Conservation (phyloP, 768 basidiomycete genomes). For the Trichaptum fuscoviolaceum region DNA sequence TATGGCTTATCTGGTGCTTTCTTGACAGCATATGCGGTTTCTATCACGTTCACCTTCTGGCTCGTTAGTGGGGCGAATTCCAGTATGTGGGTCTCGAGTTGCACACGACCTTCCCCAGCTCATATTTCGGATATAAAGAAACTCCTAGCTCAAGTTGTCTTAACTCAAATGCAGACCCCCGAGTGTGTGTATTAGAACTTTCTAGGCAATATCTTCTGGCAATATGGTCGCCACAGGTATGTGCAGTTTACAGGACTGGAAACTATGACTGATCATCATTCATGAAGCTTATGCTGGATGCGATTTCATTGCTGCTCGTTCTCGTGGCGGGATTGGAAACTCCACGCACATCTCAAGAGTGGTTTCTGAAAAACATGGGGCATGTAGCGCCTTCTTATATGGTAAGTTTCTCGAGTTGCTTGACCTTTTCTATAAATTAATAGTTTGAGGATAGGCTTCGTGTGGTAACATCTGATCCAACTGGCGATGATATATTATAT, state of each 20-base stretch:
- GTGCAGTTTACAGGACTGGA: not conserved
- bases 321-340: not conserved
- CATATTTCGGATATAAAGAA: not conserved
- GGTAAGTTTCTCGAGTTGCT: not conserved
- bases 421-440: too few species aligned
- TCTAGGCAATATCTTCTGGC: not conserved
- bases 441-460: not conserved
- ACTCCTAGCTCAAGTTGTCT: not conserved
- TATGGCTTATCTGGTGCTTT: not conserved
- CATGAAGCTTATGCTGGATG: not conserved
- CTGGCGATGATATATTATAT: not conserved
- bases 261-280: not conserved
- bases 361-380: not conserved
- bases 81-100: not conserved
- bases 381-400: not conserved
- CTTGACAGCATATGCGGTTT: not conserved
- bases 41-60: not conserved
- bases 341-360: not conserved
- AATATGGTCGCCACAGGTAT: not conserved
- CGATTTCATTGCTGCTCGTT: not conserved
- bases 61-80: too few species aligned
- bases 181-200: not conserved
- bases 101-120: not conserved
- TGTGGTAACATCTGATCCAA: not conserved
- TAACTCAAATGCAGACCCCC: not conserved